phyloP scores from a whole-genome alignment of 768 basidiomycete genomes.

The Trametes cubensis region DNA sequence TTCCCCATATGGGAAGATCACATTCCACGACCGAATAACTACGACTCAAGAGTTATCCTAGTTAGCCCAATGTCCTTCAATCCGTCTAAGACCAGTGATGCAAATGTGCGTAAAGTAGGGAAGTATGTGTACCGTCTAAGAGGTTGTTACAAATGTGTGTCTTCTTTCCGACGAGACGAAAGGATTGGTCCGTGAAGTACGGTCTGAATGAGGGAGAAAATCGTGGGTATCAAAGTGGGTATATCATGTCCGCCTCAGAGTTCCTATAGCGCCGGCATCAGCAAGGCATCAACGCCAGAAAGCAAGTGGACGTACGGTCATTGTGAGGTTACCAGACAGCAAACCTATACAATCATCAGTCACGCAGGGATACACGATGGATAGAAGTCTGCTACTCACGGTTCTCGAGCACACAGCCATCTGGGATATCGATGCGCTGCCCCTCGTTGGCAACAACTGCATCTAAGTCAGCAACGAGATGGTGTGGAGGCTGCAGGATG shows the following conservation, averaged over 20 bases:
- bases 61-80: constrained; percentile 4
- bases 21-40: background rate
- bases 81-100: background rate
- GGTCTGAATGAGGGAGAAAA: background rate
- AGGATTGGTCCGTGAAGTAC: background rate
- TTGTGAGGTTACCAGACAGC: constrained; percentile 73
- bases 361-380: too few species aligned
- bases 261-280: background rate
- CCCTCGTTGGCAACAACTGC: constrained; percentile 71
- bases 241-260: background rate
- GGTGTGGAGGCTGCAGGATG: too few species aligned
- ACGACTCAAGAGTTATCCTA: background rate
- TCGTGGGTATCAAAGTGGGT: constrained; percentile 4
- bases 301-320: constrained; percentile 53
- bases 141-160: background rate
- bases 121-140: background rate
- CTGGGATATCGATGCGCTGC: constrained; percentile 59
- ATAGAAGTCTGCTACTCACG: constrained; percentile 10
- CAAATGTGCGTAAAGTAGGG: background rate
- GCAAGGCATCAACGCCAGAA: background rate
- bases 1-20: background rate
- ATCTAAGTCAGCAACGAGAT: too few species aligned
- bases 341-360: constrained; percentile 38
- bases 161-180: background rate
- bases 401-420: constrained; percentile 59